Base-by-base conservation (phyloP, 2,329 filamentous ascomycete species). In the Phialophora chinensis region DNA sequence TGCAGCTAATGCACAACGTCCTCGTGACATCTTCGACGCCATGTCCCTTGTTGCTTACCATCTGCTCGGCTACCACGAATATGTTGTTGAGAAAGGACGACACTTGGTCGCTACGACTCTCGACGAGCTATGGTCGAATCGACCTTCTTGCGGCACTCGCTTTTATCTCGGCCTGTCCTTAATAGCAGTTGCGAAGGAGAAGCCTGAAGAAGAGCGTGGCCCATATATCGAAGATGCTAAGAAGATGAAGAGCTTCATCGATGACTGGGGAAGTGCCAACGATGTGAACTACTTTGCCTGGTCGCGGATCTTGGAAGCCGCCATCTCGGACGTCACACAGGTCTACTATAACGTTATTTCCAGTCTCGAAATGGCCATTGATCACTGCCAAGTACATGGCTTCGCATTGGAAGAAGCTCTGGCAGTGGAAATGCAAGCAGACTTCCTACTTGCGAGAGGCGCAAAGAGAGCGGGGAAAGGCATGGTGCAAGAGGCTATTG, bases 261-360 rank as follows among this genome's bases (percentile, higher is more conserved):
- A 86, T 66, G 77, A 81, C 44, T 84, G 82, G 60, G 80, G 84
- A 47, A 75, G 76, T 20, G 79, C 84, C 61, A 88, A 85, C 66
- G 81, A 87, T 68, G 81, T 84, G 70, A 89, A 89, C 71, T 89
- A 88, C 72, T 79, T 82, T 20, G 82, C 84, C 68, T 88, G 85
- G 83, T 80, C 85, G 1, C 76, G 83, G 49, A 73, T 89, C 7
- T 75, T 90, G 8, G 81, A 85, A 50, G 87, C 85, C 2, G 80
- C 87, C 60, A 73, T 88, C 5, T 79, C 77, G 27, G 86, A 89
- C 60, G 73, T 84, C 27, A 78, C 76, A 12, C 76, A 76, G 11
- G 79, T 84, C 29, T 77, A 82, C 65, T 78, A 76, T 11, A 73
- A 74, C 12, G 80, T 85, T 2, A 79, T 87, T 23, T 75, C 77